Evolutionary conservation across 192 early-diverging fungal genomes (phyloP).

Genomic region (Podila minutissima): DNA sequence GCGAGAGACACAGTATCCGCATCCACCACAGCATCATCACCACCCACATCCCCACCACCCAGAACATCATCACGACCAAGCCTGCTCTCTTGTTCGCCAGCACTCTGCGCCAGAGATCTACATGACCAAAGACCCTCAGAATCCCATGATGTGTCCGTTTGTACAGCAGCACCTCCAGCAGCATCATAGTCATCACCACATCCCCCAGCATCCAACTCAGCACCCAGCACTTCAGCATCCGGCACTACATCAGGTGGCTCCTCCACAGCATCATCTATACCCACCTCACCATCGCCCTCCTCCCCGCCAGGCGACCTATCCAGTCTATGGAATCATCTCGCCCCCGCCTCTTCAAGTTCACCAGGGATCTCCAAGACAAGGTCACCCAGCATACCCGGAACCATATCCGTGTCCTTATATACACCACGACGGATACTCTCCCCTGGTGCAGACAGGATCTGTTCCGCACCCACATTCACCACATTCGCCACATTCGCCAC

Average conservation of each 20-base stretch:
- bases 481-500: too few relatives aligned
- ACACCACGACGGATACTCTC: too few relatives aligned
- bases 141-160: neutral
- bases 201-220: constrained; percentile 2
- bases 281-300: neutral
- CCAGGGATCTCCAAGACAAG: too few relatives aligned
- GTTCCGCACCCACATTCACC: too few relatives aligned
- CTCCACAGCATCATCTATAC: neutral
- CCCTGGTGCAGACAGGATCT: too few relatives aligned
- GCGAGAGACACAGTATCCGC: neutral
- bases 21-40: neutral
- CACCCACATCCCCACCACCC: neutral
- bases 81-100: neutral
- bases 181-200: neutral
- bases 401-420: too few relatives aligned
- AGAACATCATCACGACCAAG: neutral
- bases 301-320: too few relatives aligned
- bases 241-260: neutral
- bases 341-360: too few relatives aligned
- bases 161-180: constrained; percentile 6
- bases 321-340: too few relatives aligned
- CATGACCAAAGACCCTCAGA: neutral
- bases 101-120: neutral
- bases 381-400: too few relatives aligned
- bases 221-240: too few relatives aligned